phyloP scores from a whole-genome alignment of 148 eudicot species.

The Limonium bicolor region DNA sequence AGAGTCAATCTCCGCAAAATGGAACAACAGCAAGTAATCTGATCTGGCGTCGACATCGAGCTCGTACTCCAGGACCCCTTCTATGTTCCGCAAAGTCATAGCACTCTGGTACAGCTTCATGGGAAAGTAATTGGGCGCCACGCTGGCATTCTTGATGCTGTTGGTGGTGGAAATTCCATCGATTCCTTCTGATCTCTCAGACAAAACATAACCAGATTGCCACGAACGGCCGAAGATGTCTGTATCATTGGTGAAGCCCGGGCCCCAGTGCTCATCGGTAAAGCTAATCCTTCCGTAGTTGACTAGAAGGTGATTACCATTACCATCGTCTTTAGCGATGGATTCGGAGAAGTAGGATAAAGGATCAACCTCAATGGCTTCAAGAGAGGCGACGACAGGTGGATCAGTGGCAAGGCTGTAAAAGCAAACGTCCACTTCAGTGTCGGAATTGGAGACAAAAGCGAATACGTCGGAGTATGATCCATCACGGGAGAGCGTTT shows the following conservation, averaged over 20 bases:
- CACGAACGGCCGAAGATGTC: constrained; percentile 65
- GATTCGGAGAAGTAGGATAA: constrained; percentile 25
- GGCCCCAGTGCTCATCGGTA: constrained; percentile 75
- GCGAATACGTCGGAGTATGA: constrained; percentile 81
- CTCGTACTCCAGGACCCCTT: constrained; percentile 41
- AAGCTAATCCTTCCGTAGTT: constrained; percentile 63
- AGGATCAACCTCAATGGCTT: constrained; percentile 44
- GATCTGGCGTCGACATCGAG: constrained; percentile 68
- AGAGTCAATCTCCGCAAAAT: constrained; percentile 74
- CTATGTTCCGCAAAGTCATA: constrained; percentile 14
- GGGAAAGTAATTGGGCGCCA: constrained; percentile 65
- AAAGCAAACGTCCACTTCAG: constrained; percentile 48
- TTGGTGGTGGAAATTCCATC: constrained; percentile 31
- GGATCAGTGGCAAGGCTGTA: constrained; percentile 87
- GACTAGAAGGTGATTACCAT: constrained; percentile 30
- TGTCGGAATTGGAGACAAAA: constrained; percentile 20
- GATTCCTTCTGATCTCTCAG: constrained; percentile 11
- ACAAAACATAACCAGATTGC: constrained; percentile 52
- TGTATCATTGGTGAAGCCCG: constrained; percentile 66
- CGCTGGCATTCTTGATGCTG: constrained; percentile 20
- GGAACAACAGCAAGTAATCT: constrained; percentile 83
- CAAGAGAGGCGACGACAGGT: constrained; percentile 58
- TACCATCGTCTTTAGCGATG: constrained; percentile 15
- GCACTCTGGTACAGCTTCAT: constrained; percentile 46
- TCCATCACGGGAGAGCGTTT: constrained; percentile 28